Percentiles rank a stretch among this genome's conserved stretches.
Evolutionary conservation across 768 basidiomycete species (phyloP).

Genomic region (Scleroderma bovista): DNA sequence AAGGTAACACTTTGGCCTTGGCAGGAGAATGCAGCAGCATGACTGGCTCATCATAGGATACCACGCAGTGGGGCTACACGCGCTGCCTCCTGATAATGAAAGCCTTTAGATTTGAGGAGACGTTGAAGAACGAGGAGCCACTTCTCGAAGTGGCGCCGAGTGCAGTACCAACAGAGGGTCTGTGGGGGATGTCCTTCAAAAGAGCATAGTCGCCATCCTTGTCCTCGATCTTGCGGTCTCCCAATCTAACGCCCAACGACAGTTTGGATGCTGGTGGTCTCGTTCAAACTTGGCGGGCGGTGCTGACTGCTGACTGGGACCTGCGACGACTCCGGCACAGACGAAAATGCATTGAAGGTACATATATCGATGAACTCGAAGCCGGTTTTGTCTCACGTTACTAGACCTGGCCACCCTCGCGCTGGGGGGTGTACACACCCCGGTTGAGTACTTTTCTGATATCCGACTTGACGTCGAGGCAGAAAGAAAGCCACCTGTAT

Average conservation of each 20-base stretch:
- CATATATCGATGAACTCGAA: slow-evolving; percentile 96
- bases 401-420: too few relatives aligned
- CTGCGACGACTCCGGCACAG: slow-evolving; percentile 45
- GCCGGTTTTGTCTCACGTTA: slow-evolving; percentile 85
- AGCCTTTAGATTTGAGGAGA: slow-evolving; percentile 47
- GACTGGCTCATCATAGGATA: slow-evolving; percentile 26
- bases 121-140: slow-evolving; percentile 83
- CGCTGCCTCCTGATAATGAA: slow-evolving; percentile 23
- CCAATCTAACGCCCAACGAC: slow-evolving; percentile 65
- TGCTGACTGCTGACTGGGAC: slow-evolving; percentile 30
- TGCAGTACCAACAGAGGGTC: slow-evolving; percentile 41
- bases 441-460: slow-evolving; percentile 81
- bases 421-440: too few relatives aligned
- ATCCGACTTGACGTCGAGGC: slow-evolving; percentile 85
- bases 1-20: slow-evolving; percentile 50
- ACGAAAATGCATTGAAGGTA: slow-evolving; percentile 90
- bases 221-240: slow-evolving; percentile 44
- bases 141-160: slow-evolving; percentile 66
- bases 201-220: slow-evolving; percentile 35
- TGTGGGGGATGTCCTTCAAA: slow-evolving; percentile 39
- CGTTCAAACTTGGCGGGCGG: slow-evolving; percentile 47
- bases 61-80: slow-evolving; percentile 4
- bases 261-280: slow-evolving; percentile 62
- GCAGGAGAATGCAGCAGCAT: slow-evolving; percentile 44
- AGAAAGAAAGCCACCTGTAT: too few relatives aligned